These are phyloP conservation scores for Penicillium antarcticum DNA, from an alignment of 495 filamentous ascomycete species.

Conservation along the genomic window DNA sequence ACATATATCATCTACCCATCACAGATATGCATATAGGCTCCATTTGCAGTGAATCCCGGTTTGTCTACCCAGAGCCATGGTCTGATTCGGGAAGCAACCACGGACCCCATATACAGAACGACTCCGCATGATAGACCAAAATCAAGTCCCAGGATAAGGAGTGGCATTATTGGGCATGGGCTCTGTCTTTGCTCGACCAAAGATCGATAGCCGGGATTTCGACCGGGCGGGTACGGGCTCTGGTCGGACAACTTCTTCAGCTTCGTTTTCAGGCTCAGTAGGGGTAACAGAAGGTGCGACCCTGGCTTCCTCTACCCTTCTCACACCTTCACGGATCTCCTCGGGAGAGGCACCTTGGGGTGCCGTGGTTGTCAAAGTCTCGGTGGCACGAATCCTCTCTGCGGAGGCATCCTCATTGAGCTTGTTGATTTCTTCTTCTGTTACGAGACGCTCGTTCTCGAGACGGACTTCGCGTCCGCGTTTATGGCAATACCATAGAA, in stretches of 20 bases:
- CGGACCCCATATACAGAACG: background rate
- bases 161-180: constrained; percentile 23
- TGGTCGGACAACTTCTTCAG: constrained; percentile 9
- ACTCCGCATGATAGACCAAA: too few species aligned
- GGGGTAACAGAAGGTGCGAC: constrained; percentile 12
- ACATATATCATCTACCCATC: too few species aligned
- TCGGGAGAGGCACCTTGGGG: constrained; percentile 40
- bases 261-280: constrained; percentile 5
- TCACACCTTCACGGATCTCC: constrained; percentile 41
- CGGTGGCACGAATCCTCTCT: constrained; percentile 34
- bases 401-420: constrained; percentile 35
- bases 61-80: background rate
- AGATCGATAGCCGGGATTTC: constrained; percentile 35
- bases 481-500: constrained; percentile 97
- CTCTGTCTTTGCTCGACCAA: constrained; percentile 26
- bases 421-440: constrained; percentile 44
- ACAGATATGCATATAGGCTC: too few species aligned
- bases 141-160: constrained; percentile 45
- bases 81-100: constrained; percentile 7
- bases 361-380: constrained; percentile 45
- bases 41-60: too few species aligned
- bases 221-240: constrained; percentile 23
- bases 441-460: constrained; percentile 62
- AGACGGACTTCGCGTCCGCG: constrained; percentile 81
- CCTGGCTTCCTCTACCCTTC: constrained; percentile 34